Percentiles rank a stretch among this genome's conserved stretches.
Conservation (phyloP, 2,329 filamentous ascomycete species). For the Keithomyces neogunnii region DNA sequence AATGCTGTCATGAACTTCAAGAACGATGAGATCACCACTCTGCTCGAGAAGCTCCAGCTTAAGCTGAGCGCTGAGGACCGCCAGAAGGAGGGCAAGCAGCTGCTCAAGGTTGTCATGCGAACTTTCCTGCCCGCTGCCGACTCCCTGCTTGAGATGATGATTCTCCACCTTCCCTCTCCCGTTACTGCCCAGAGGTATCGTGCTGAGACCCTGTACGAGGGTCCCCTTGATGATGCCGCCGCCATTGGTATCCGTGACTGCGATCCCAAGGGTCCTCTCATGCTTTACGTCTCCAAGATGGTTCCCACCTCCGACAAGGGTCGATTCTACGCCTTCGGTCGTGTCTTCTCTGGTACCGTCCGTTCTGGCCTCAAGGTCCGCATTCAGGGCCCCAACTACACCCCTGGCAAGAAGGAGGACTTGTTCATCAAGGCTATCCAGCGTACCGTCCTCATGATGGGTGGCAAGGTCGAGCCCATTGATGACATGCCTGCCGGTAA, state of each 20-base stretch:
- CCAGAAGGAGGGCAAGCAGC: slow-evolving; percentile 92
- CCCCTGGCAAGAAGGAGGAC: slow-evolving; percentile 96
- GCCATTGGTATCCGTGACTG: slow-evolving; percentile 98
- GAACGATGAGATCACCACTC: slow-evolving; percentile 76
- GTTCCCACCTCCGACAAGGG: slow-evolving; percentile 99
- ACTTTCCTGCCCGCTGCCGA: slow-evolving; percentile 98
- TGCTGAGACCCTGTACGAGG: slow-evolving; percentile 97
- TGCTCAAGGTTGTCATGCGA: slow-evolving; percentile 96
- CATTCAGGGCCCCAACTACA: slow-evolving; percentile 99
- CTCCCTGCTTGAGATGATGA: slow-evolving; percentile 99
- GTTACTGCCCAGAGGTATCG: slow-evolving; percentile 95
- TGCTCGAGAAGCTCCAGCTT: slow-evolving; percentile 89
- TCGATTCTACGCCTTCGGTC: slow-evolving; percentile 99
- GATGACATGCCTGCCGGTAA: slow-evolving; percentile 99
- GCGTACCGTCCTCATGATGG: slow-evolving; percentile 99
- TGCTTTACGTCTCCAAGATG: slow-evolving; percentile 99
- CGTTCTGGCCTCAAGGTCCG: slow-evolving; percentile 97
- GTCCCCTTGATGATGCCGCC: slow-evolving; percentile 83
- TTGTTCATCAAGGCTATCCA: slow-evolving; percentile 99
- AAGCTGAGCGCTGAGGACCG: slow-evolving; percentile 83
- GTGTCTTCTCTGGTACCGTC: slow-evolving; percentile 99
- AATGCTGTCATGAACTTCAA: slow-evolving; percentile 95
- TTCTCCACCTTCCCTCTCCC: slow-evolving; percentile 96
- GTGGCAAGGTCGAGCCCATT: slow-evolving; percentile 96
- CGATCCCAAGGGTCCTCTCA: slow-evolving; percentile 94